Evolutionary conservation across 768 basidiomycete species (phyloP).

Genomic region (Pholiota conissans): DNA sequence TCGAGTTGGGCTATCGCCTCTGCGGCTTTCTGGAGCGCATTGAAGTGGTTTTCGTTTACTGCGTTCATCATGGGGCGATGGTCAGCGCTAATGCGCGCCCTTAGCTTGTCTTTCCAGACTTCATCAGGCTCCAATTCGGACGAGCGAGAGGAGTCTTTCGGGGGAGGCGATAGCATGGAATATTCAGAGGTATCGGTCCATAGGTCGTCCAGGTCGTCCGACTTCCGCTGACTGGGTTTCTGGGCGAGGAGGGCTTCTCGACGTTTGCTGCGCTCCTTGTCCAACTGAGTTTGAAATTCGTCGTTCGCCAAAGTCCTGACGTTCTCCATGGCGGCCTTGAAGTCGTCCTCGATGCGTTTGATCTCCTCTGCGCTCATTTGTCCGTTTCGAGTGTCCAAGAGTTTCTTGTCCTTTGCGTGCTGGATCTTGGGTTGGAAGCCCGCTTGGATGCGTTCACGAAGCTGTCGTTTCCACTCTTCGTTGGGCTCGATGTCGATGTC

Average conservation of each 20-base stretch:
- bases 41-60: background rate
- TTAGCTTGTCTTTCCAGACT: constrained; percentile 3
- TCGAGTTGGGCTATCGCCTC: constrained; percentile 4
- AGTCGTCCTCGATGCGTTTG: constrained; percentile 37
- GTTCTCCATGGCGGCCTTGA: constrained; percentile 40
- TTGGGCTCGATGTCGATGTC: constrained; percentile 47
- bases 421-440: constrained; percentile 45
- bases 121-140: constrained; percentile 3
- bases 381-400: constrained; percentile 47
- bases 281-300: constrained; percentile 42
- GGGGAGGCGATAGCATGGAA: background rate
- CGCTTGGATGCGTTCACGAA: constrained; percentile 50
- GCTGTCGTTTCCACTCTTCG: constrained; percentile 50
- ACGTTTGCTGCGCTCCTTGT: constrained; percentile 48
- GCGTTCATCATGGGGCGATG: background rate
- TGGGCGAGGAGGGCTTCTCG: constrained; percentile 10
- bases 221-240: background rate
- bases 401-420: constrained; percentile 64
- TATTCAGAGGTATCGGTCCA: background rate
- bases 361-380: constrained; percentile 30
- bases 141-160: background rate
- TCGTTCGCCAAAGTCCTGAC: constrained; percentile 47
- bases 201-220: background rate
- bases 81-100: background rate
- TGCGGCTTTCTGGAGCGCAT: background rate